Evolutionary conservation across 2,329 filamentous ascomycete species (phyloP), one percentile per base, ranked within the genome.

Genomic region (Fulvia fulva): DNA sequence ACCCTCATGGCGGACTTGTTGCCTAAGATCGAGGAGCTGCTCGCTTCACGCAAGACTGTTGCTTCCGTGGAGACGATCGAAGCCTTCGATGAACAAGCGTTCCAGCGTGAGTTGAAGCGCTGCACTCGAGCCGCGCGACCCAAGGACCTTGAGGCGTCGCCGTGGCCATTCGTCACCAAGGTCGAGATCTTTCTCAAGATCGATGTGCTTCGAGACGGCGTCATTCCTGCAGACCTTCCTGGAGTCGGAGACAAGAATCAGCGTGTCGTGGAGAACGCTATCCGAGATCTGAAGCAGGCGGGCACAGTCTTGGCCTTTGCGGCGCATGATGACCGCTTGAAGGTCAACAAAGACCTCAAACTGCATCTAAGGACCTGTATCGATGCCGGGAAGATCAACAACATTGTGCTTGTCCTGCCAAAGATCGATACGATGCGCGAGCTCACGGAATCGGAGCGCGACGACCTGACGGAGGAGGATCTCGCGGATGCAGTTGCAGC

Each of bases 101-200:
- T 58, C 12, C 41, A 61, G 28, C 44, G 51, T n/a, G 57, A 51
- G 23, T 23, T 55, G 19, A 58, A 53, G 46, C 47, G 21, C 1
- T 23, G 55, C 5, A 51, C 50, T 5, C 46, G 55, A 52, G 37
- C 41, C 28, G 26, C 43, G 37, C 26, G 8, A 8, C 21, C 44
- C 14, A 26, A 21, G 26, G 16, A 52, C 16, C 43, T 34, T 12
- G 34, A 34, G 26, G 43, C 45, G 12, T 58, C 63, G 5, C 55
- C 57, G 1, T 67, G 65, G 65, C 60, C 61, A 4, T 55, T 68
- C 12, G 34, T 67, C 22, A 50, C 41, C 14, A 64, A 57, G 30
- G 51, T 65, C 9, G 19, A 41, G 4, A 58, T 63, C 11, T 53
- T 53, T 25, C 34, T 47, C 19, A 34, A 57, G 8, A 53, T 46